phyloP scores from a whole-genome alignment of 2,329 filamentous ascomycete genomes.

The Nigrospora sphaerica region DNA sequence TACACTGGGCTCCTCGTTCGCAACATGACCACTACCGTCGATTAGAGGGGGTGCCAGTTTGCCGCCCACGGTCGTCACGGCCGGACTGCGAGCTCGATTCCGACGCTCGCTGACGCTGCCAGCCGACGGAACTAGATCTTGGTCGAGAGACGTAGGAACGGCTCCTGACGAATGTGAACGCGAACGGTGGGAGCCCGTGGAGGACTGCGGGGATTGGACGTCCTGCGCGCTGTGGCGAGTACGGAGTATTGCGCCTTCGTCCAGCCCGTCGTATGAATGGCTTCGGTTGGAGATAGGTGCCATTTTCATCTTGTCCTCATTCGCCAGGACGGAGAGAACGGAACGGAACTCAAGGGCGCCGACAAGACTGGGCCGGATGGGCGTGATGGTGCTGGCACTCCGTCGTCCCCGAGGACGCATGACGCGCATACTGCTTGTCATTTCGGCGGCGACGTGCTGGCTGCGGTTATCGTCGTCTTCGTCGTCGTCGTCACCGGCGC shows the following conservation, averaged over 20 bases:
- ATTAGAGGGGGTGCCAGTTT: constrained; percentile 22
- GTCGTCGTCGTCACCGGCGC: constrained; percentile 43
- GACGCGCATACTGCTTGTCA: constrained; percentile 89
- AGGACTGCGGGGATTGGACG: too few species aligned
- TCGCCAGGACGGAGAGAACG: constrained; percentile 78
- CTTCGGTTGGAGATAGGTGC: constrained; percentile 62
- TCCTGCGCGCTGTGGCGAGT: too few species aligned
- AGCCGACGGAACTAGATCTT: constrained; percentile 34
- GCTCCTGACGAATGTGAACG: constrained; percentile 43
- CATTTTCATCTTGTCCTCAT: constrained; percentile 68
- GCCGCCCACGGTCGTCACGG: constrained; percentile 19
- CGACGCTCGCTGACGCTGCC: constrained; percentile 25
- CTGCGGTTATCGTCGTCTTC: constrained; percentile 49
- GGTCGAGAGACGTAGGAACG: constrained; percentile 23
- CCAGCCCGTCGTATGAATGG: constrained; percentile 55
- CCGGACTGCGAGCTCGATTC: constrained; percentile 9
- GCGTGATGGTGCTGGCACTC: constrained; percentile 68
- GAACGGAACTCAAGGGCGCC: constrained; percentile 92
- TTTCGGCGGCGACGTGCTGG: constrained; percentile 65
- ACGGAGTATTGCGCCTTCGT: not conserved
- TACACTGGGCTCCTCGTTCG: constrained; percentile 10
- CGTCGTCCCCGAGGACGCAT: constrained; percentile 58
- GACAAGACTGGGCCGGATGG: constrained; percentile 87
- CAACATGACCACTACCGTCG: constrained; percentile 7
- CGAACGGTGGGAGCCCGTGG: not conserved